Percentiles rank a stretch among this genome's conserved stretches.
Evolutionary conservation across 306 rosid species (phyloP).

Genomic region (Acacia acuminata): DNA sequence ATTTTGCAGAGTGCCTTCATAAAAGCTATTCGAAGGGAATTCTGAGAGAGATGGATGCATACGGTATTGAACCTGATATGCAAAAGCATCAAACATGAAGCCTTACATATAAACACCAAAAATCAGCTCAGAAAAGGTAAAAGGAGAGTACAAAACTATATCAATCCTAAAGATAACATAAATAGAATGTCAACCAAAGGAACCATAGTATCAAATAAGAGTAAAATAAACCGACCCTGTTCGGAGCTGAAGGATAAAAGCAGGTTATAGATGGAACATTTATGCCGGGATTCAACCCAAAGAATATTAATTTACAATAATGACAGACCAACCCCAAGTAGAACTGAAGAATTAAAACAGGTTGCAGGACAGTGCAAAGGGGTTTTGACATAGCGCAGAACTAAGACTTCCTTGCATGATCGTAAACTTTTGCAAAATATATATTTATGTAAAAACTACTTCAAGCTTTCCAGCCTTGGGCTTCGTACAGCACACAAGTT

Average conservation of each 20-base stretch:
- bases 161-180: not conserved
- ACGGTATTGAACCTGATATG: constrained; percentile 93
- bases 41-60: constrained; percentile 99
- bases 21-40: constrained; percentile 97
- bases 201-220: not conserved
- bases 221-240: not conserved
- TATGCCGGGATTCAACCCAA: not conserved
- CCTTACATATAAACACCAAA: not conserved
- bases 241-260: not conserved
- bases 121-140: not conserved
- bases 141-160: not conserved
- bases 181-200: not conserved
- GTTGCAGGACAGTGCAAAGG: not conserved
- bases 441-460: not conserved
- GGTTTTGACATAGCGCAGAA: not conserved
- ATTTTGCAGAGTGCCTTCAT: constrained; percentile 97
- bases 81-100: constrained; percentile 18
- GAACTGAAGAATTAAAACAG: not conserved
- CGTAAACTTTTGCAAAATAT: not conserved
- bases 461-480: not conserved
- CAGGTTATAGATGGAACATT: not conserved
- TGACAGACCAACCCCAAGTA: not conserved
- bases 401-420: not conserved
- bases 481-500: not conserved
- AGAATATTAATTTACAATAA: not conserved